Base-by-base conservation (phyloP, 2,329 filamentous ascomycete genomes). In the Emergomyces orientalis region DNA sequence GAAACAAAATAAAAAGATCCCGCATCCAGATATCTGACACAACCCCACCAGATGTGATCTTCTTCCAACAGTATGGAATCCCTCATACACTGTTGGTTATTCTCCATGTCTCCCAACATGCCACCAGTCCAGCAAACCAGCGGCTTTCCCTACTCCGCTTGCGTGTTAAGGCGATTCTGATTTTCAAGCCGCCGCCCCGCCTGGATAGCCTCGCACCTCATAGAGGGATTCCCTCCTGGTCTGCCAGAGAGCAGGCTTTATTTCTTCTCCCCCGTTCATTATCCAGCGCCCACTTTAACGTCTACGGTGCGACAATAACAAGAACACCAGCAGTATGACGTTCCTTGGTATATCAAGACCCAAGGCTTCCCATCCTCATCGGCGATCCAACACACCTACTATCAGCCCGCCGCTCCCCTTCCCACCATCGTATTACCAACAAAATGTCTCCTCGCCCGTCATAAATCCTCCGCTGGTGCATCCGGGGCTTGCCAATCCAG, bases 341-440 rank as follows among this genome's bases (percentile, higher is more conserved):
- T 59, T 59, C 41, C 41, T 59, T 25, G 57, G 39, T 47, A 59
- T 47, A 59, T n/a, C 41, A 34, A 45, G 27, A 3, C 57, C 57
- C 3, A 34, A 47, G 25, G 41, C 27, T 14, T n/a, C 57, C 19
- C 13, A 59, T 59, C 27, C 39, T 45, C 14, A n/a, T 59, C 41
- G 57, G 41, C 57, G 57, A 25, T 59, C 57, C 25, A 59, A 34
- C 19, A 47, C 57, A 9, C 57, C 57, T 19, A 59, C 57, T 17
- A 59, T 59, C 39, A 59, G 57, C 27, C 22, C 57, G 14, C 57
- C 57, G 41, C 39, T 59, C 9, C 57, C 57, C 17, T 59, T 59
- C 43, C 57, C 39, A 41, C 39, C 57, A 22, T 22, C 39, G 11
- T 59, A 59, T 47, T 59, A 59, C 22, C 4, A 17, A 13, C 34